phyloP scores from a whole-genome alignment of 768 basidiomycete genomes.

The Phlegmacium glaucopus region DNA sequence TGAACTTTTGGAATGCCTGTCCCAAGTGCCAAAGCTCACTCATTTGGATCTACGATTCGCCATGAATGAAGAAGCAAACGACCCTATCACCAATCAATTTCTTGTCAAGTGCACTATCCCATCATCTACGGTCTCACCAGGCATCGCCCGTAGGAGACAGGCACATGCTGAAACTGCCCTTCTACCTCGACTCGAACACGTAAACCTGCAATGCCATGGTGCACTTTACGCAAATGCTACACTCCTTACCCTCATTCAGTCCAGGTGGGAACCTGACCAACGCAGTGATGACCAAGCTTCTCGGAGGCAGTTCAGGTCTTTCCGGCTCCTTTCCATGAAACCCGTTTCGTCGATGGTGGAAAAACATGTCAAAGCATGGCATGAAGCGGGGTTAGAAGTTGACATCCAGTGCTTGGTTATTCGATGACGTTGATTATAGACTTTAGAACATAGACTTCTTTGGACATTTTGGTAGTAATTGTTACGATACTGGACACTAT shows the following conservation, averaged over 20 bases:
- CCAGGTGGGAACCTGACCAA: constrained; percentile 30
- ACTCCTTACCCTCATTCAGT: constrained; percentile 30
- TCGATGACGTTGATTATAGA: constrained; percentile 14
- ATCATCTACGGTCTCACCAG: background rate
- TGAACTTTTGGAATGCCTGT: constrained; percentile 30
- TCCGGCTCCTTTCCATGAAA: constrained; percentile 29
- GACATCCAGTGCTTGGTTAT: constrained; percentile 18
- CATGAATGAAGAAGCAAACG: constrained; percentile 25
- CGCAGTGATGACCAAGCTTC: background rate
- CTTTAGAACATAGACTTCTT: too few species aligned
- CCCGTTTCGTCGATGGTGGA: constrained; percentile 18
- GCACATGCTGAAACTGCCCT: background rate
- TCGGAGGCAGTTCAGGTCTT: constrained; percentile 15
- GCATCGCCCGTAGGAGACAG: background rate
- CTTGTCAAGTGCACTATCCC: constrained; percentile 14
- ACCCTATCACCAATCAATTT: constrained; percentile 35
- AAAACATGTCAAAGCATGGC: constrained; percentile 18
- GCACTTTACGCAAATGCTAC: constrained; percentile 19
- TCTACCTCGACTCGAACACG: constrained; percentile 23
- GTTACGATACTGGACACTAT: too few species aligned
- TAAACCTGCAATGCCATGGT: constrained; percentile 35
- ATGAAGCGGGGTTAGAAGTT: constrained; percentile 25
- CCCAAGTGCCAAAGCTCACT: constrained; percentile 23
- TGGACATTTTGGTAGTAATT: too few species aligned
- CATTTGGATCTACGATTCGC: constrained; percentile 33